These are phyloP conservation scores for Lasiosphaeriaceae sp. DNA, from an alignment of 495 filamentous ascomycete genomes.

Conservation along the genomic window DNA sequence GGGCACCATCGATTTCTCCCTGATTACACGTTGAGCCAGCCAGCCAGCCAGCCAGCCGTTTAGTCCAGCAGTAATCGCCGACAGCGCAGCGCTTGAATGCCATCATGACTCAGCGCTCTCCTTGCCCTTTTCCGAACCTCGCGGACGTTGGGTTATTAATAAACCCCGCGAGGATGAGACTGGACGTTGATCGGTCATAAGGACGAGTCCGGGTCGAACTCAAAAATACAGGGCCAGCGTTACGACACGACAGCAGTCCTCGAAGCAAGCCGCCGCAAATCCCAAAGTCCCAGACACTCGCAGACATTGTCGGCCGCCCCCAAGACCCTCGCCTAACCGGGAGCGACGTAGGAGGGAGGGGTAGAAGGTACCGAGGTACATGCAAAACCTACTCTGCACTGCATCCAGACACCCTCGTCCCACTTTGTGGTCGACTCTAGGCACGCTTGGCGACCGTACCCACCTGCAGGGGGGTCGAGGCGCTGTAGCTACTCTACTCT, in stretches of 20 bases:
- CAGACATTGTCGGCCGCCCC: background rate
- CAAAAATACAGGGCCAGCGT: background rate
- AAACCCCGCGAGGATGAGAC: too few relatives aligned
- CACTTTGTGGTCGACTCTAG: background rate
- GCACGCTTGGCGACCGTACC: background rate
- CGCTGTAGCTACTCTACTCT: background rate
- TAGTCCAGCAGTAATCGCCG: background rate
- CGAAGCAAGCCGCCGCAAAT: background rate
- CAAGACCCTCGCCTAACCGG: background rate
- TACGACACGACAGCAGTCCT: background rate
- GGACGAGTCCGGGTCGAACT: background rate
- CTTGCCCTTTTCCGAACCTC: too few relatives aligned
- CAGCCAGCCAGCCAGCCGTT: too few relatives aligned
- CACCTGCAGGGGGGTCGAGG: constrained; percentile 2
- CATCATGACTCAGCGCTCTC: background rate
- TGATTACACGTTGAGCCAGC: background rate
- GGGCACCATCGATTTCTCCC: background rate
- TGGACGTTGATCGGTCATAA: background rate
- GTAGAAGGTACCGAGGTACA: background rate
- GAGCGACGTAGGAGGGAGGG: background rate
- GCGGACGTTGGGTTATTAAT: too few relatives aligned
- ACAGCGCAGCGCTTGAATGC: background rate
- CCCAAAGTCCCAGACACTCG: background rate
- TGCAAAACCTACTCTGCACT: background rate
- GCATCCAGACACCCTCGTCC: background rate